phyloP scores from a whole-genome alignment of 352 stramenopile genomes.

The Phytopythium kandeliae region DNA sequence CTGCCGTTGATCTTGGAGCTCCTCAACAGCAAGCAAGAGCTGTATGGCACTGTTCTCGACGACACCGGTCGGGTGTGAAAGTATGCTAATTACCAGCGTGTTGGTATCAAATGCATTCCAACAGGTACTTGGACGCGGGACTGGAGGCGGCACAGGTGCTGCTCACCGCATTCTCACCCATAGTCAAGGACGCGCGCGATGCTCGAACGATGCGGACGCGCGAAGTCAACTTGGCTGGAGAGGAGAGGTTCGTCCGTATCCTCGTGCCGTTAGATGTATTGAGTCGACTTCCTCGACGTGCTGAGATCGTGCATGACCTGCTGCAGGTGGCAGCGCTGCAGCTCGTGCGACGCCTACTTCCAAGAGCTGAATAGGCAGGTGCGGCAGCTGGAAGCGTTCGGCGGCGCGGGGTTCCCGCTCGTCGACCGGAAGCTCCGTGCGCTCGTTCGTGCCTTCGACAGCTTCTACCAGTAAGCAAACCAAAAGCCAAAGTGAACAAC shows the following conservation, averaged over 20 bases:
- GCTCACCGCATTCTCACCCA: conserved; percentile 65
- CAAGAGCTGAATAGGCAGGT: conserved; percentile 56
- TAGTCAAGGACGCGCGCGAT: conserved; percentile 62
- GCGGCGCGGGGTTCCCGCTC: conserved; percentile 19
- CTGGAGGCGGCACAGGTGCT: conserved; percentile 57
- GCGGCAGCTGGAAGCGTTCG: conserved; percentile 19
- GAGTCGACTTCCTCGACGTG: too few relatives aligned
- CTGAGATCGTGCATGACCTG: too few relatives aligned
- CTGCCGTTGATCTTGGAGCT: conserved; percentile 73
- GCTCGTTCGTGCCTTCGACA: conserved; percentile 31
- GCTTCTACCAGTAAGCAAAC: conserved; percentile 29
- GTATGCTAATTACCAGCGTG: background rate
- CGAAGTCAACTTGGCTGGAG: conserved; percentile 63
- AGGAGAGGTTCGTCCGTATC: conserved; percentile 44
- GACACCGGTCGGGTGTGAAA: too few relatives aligned
- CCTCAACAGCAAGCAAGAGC: conserved; percentile 57
- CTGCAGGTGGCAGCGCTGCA: conserved; percentile 46
- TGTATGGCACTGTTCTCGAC: too few relatives aligned
- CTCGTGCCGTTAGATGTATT: conserved; percentile 4
- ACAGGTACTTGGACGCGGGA: conserved; percentile 56
- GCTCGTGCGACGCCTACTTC: conserved; percentile 57
- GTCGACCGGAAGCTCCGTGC: conserved; percentile 42
- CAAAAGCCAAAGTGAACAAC: background rate
- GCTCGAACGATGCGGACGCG: conserved; percentile 39
- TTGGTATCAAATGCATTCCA: background rate